phyloP scores from a whole-genome alignment of 176 grass and related monocot genomes.

The Zizania latifolia region DNA sequence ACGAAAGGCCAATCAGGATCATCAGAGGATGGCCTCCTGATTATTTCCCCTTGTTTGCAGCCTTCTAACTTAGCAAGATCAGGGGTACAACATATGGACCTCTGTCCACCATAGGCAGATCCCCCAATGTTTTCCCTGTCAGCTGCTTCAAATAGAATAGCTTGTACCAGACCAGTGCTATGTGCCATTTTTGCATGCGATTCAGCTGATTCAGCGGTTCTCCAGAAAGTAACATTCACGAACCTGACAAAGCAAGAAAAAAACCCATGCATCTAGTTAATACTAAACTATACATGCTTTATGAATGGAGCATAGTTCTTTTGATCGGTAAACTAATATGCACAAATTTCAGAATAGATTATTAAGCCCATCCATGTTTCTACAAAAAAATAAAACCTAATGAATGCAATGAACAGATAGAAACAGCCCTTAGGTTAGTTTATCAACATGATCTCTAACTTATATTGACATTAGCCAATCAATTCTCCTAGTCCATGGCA shows the following conservation, averaged over 20 bases:
- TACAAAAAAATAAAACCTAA: not conserved
- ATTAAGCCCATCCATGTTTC: not conserved
- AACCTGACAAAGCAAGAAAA: conserved; percentile 48
- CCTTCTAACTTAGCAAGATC: conserved; percentile 93
- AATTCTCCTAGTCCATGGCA: not conserved
- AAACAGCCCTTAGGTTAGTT: not conserved
- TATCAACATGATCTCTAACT: not conserved
- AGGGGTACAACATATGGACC: conserved; percentile 96
- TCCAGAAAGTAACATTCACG: conserved; percentile 77
- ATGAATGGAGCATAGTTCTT: not conserved
- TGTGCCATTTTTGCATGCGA: conserved; percentile 74
- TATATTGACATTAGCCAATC: not conserved
- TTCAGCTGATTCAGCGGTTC: conserved; percentile 61
- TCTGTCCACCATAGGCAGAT: conserved; percentile 93
- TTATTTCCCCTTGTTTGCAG: conserved; percentile 95
- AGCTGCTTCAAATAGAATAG: conserved; percentile 87
- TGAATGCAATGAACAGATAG: not conserved
- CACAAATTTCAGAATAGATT: not conserved
- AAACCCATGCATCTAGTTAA: not conserved
- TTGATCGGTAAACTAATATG: not conserved
- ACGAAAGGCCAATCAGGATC: conserved; percentile 74
- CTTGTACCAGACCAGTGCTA: conserved; percentile 84
- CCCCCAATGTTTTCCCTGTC: conserved; percentile 96
- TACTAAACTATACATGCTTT: not conserved
- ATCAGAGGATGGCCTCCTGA: conserved; percentile 66